phyloP scores from a whole-genome alignment of 2,329 filamentous ascomycete species.

The Emergomyces orientalis region DNA sequence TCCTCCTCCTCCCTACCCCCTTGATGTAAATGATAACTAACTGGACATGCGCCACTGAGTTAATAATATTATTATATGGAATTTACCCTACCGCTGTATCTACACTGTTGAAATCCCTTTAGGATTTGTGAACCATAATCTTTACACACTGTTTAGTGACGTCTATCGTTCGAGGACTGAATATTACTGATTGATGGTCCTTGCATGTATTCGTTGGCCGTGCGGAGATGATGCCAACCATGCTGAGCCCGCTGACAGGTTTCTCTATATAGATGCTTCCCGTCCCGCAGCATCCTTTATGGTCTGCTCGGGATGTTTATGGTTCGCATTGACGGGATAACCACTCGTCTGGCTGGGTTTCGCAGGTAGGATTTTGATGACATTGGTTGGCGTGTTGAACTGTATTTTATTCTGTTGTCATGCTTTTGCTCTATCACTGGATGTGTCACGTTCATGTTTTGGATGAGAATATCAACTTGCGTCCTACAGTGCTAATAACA shows the following conservation, averaged over 20 bases:
- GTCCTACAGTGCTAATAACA: not conserved
- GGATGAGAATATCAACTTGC: not conserved
- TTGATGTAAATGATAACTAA: not conserved
- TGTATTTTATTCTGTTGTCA: not conserved
- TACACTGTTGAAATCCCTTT: not conserved
- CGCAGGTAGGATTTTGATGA: not conserved
- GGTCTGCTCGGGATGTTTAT: not conserved
- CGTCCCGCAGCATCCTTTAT: not conserved
- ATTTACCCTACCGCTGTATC: not conserved
- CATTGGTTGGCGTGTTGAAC: not conserved
- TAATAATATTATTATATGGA: not conserved
- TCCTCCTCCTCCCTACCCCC: not conserved
- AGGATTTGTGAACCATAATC: not conserved
- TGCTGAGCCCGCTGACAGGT: not conserved
- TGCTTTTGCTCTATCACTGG: too few relatives aligned
- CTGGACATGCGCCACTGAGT: not conserved
- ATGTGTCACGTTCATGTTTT: not conserved
- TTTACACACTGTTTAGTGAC: too few relatives aligned
- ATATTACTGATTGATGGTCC: constrained; percentile 4
- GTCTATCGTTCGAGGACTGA: too few relatives aligned
- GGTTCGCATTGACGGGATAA: constrained; percentile 2
- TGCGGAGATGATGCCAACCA: not conserved
- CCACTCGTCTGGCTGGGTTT: not conserved
- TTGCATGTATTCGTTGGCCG: not conserved
- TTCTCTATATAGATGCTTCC: not conserved